phyloP scores from a whole-genome alignment of 2,329 filamentous ascomycete genomes.

The Macrophomina tecta region DNA sequence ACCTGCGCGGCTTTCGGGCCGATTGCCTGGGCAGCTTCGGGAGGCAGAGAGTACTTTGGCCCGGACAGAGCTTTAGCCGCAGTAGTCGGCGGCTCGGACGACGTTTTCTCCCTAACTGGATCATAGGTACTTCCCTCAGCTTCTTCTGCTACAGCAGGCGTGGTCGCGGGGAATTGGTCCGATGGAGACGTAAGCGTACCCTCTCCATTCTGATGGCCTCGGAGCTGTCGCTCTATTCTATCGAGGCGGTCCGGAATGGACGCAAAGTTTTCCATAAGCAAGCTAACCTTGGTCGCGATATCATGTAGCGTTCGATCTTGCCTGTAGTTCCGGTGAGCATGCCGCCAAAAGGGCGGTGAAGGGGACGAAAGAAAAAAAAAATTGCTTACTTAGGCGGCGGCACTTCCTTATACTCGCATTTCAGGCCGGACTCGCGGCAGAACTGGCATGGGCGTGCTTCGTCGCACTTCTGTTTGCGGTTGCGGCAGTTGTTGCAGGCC shows the following conservation, averaged over 20 bases:
- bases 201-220: conserved; percentile 28
- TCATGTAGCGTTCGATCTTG: conserved; percentile 59
- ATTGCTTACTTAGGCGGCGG: conserved; percentile 82
- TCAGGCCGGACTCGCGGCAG: conserved; percentile 83
- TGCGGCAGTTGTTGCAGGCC: conserved; percentile 69
- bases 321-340: conserved; percentile 31
- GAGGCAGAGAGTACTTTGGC: conserved; percentile 35
- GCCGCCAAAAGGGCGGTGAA: conserved; percentile 19
- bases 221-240: conserved; percentile 25
- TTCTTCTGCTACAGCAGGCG: conserved; percentile 26
- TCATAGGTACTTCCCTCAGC: conserved; percentile 27
- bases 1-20: conserved; percentile 39
- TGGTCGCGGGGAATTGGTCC: conserved; percentile 27
- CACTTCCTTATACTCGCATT: conserved; percentile 89
- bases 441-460: conserved; percentile 54
- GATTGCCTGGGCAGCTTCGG: conserved; percentile 10
- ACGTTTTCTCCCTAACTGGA: conserved; percentile 28
- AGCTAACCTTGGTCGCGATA: conserved; percentile 47
- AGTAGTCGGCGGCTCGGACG: conserved; percentile 24
- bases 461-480: conserved; percentile 51
- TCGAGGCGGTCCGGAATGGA: conserved; percentile 26
- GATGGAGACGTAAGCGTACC: conserved; percentile 28
- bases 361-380: conserved; percentile 4
- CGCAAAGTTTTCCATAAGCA: conserved; percentile 32
- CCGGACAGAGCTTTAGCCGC: conserved; percentile 17